Evolutionary conservation across 2,329 filamentous ascomycete species (phyloP).

Genomic region (Calonectria leucothoes): DNA sequence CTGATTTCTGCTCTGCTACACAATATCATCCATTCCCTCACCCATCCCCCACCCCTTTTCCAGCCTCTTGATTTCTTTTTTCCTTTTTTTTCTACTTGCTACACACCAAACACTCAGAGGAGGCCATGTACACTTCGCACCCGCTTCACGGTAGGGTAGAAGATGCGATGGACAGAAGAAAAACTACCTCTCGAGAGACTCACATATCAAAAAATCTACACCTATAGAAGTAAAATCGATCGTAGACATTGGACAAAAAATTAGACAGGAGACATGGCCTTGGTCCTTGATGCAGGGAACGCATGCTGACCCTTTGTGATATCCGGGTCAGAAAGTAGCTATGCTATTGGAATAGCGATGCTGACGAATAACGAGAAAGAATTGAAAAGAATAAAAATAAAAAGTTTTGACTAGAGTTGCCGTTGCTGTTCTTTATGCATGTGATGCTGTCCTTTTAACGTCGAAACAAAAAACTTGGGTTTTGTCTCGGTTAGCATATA

Average conservation of each 20-base stretch:
- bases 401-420: neutral
- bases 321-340: conserved; percentile 13
- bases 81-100: conserved; percentile 31
- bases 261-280: conserved; percentile 33
- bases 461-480: neutral
- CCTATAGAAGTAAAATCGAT: conserved; percentile 31
- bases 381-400: neutral
- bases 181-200: conserved; percentile 18
- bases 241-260: conserved; percentile 30
- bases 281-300: conserved; percentile 16
- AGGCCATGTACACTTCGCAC: conserved; percentile 8
- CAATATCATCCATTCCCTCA: conserved; percentile 41
- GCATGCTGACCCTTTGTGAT: conserved; percentile 9
- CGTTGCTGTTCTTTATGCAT: neutral
- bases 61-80: conserved; percentile 16
- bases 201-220: conserved; percentile 21
- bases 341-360: conserved; percentile 33
- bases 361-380: conserved; percentile 28
- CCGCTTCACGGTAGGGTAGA: neutral
- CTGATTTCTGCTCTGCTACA: conserved; percentile 46
- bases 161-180: conserved; percentile 15
- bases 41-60: conserved; percentile 26
- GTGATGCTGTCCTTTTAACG: neutral
- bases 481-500: neutral
- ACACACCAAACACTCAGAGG: conserved; percentile 34